These are phyloP conservation scores for Nakataea oryzae DNA, from an alignment of 2,329 filamentous ascomycete species.

Conservation along the genomic window DNA sequence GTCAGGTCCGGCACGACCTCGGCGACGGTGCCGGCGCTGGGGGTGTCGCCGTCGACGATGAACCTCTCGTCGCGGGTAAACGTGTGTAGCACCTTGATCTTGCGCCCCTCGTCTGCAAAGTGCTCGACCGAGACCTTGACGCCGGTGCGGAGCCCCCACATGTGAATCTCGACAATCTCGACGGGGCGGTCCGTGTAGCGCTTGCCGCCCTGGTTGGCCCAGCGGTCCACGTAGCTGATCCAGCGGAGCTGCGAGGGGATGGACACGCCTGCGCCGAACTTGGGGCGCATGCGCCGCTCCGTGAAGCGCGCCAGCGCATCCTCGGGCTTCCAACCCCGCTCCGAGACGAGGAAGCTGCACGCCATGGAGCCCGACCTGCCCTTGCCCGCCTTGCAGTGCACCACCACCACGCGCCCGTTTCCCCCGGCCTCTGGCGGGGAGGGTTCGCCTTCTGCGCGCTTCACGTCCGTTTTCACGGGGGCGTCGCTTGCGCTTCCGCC, in stretches of 20 bases:
- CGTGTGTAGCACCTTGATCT: slow-evolving; percentile 72
- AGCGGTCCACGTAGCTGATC: slow-evolving; percentile 80
- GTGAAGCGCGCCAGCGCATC: slow-evolving; percentile 54
- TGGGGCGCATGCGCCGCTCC: slow-evolving; percentile 75
- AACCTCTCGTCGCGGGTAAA: slow-evolving; percentile 66
- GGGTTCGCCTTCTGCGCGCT: not conserved
- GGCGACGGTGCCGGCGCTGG: slow-evolving; percentile 35
- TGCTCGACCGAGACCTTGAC: slow-evolving; percentile 83
- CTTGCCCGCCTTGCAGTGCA: slow-evolving; percentile 97
- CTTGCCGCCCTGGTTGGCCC: slow-evolving; percentile 59
- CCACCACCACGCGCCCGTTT: slow-evolving; percentile 61
- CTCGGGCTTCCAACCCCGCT: slow-evolving; percentile 54
- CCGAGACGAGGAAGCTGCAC: slow-evolving; percentile 82
- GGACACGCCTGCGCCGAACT: slow-evolving; percentile 80
- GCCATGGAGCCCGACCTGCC: slow-evolving; percentile 81
- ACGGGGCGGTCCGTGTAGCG: slow-evolving; percentile 72
- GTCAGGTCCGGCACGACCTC: slow-evolving; percentile 46
- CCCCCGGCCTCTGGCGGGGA: slow-evolving; percentile 4
- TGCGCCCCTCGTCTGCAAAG: slow-evolving; percentile 79
- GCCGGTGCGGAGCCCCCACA: slow-evolving; percentile 79
- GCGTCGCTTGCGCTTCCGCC: not conserved
- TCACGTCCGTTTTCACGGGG: slow-evolving; percentile 8
- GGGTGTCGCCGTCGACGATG: slow-evolving; percentile 48
- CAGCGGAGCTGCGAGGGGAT: slow-evolving; percentile 89
- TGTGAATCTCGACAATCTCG: slow-evolving; percentile 79